Evolutionary conservation across 1,284 basidiomycete species (phyloP).

Genomic region (Fomitiporia mediterranea): DNA sequence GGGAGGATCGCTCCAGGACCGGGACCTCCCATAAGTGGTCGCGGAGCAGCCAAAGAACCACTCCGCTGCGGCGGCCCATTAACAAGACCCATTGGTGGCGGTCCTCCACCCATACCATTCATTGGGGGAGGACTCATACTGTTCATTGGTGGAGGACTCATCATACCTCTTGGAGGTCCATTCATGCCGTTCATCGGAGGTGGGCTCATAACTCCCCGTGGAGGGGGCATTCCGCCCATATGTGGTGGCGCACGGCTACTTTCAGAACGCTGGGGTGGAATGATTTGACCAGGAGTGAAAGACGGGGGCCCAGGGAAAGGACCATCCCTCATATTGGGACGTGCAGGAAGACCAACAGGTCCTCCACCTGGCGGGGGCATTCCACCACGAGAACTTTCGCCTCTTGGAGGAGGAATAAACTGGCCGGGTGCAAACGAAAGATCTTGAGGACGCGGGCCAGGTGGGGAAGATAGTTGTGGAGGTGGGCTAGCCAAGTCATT

Average conservation of each 20-base stretch:
- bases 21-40: slow-evolving; percentile 10
- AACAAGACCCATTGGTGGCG: neutral
- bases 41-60: slow-evolving; percentile 13
- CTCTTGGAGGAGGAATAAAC: slow-evolving; percentile 24
- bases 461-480: slow-evolving; percentile 2
- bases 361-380: slow-evolving; percentile 14
- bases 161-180: slow-evolving; percentile 4
- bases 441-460: slow-evolving; percentile 5
- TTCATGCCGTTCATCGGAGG: slow-evolving; percentile 10
- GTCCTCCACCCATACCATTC: slow-evolving; percentile 6
- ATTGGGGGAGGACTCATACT: slow-evolving; percentile 12
- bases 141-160: slow-evolving; percentile 6
- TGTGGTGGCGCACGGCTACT: slow-evolving; percentile 33
- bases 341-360: slow-evolving; percentile 4
- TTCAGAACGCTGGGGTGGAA: slow-evolving; percentile 40
- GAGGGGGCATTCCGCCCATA: slow-evolving; percentile 11
- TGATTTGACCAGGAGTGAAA: slow-evolving; percentile 33
- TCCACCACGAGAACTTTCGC: slow-evolving; percentile 17
- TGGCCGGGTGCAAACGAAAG: slow-evolving; percentile 25
- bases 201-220: slow-evolving; percentile 14
- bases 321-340: slow-evolving; percentile 6
- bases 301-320: slow-evolving; percentile 12
- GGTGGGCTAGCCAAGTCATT: slow-evolving; percentile 6
- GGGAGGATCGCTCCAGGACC: slow-evolving; percentile 10
- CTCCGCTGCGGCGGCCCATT: neutral